Evolutionary conservation across 2,329 filamentous ascomycete species (phyloP).

Genomic region (Aureobasidium melanogenum): DNA sequence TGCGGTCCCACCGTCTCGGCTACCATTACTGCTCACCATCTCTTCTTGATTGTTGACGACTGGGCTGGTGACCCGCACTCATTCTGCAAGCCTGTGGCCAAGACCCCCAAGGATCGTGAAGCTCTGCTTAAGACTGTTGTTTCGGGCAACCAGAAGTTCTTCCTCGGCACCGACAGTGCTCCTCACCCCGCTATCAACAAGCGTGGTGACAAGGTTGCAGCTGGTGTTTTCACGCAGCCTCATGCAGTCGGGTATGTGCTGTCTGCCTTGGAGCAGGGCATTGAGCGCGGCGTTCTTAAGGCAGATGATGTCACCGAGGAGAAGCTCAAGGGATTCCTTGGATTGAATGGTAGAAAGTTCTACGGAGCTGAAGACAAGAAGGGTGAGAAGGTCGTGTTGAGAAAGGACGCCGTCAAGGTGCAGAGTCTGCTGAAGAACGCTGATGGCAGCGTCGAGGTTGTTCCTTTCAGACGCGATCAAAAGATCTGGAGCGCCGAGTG

Average conservation of each 20-base stretch:
- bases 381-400: constrained; percentile 48
- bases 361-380: constrained; percentile 41
- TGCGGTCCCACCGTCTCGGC: constrained; percentile 71
- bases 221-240: constrained; percentile 73
- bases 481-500: constrained; percentile 48
- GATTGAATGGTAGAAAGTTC: constrained; percentile 48
- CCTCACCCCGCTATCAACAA: constrained; percentile 58
- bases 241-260: constrained; percentile 59
- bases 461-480: constrained; percentile 57
- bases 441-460: constrained; percentile 48
- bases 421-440: constrained; percentile 45
- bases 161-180: constrained; percentile 67
- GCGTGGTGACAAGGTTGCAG: constrained; percentile 49
- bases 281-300: constrained; percentile 44
- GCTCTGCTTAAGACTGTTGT: constrained; percentile 60
- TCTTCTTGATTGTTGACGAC: constrained; percentile 71
- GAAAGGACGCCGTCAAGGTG: constrained; percentile 47
- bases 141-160: constrained; percentile 56
- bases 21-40: constrained; percentile 80
- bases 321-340: constrained; percentile 49
- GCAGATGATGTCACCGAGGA: constrained; percentile 47
- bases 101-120: constrained; percentile 60
- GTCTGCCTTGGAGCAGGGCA: constrained; percentile 54
- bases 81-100: constrained; percentile 64
- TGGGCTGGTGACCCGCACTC: constrained; percentile 62